Evolutionary conservation across 2,329 filamentous ascomycete species (phyloP), one percentile per base, ranked within the genome.

Genomic region (Diaporthe sp.): DNA sequence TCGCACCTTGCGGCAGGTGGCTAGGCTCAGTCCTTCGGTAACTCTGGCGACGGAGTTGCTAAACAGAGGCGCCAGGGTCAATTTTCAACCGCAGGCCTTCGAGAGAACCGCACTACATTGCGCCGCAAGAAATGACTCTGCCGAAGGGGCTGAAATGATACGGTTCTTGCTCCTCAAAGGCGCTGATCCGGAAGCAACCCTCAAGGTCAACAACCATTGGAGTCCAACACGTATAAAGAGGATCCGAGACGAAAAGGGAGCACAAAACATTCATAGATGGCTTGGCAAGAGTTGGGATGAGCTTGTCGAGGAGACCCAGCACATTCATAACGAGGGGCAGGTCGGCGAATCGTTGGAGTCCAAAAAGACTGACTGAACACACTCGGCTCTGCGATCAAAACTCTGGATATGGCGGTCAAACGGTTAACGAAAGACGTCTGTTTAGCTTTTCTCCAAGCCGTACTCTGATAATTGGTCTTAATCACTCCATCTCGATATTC

Each of bases 201-300:
- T 28, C 28, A 28, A 19, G n/a, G n/a, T n/a, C n/a, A n/a, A n/a
- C n/a, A n/a, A n/a, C n/a, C n/a, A n/a, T n/a, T n/a, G n/a, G n/a
- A n/a, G n/a, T n/a, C n/a, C n/a, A n/a, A n/a, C n/a, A n/a, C n/a
- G n/a, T n/a, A n/a, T n/a, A n/a, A 49, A 22, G 17, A 51, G 7
- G 22, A 62, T 62, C 17, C 7, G 58, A 10, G 58, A 67, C 10
- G 42, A 67, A 4, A 8, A 22, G 4, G 61, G 61, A 25, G n/a
- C 42, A 0, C 22, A 31, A 13, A 22, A 34, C 8, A 44, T 67
- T 34, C 28, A 49, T 4, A 12, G 1, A 49, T 67, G 39, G 39
- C 61, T 67, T 49, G 28, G 9, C 7, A 67, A 67, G 42, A 12
- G 15, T n/a, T 67, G 61, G 61, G 42, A 67, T 15, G 61, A 46